Evolutionary conservation across 2,329 filamentous ascomycete genomes (phyloP), one percentile per base, ranked within the genome.

Genomic region (Trichoderma sp.): DNA sequence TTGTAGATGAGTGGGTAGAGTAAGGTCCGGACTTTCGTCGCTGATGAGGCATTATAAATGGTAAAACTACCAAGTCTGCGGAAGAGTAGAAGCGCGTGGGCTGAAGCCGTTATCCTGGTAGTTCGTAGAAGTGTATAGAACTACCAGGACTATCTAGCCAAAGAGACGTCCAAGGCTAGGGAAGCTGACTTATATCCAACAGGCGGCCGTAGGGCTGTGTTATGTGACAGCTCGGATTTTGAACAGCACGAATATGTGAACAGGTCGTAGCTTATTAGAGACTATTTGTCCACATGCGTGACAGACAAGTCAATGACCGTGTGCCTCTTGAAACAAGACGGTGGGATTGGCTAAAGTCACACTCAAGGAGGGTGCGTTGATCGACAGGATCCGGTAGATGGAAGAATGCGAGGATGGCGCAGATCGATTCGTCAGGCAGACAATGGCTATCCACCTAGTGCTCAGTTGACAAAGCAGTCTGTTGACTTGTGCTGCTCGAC

Each of bases 11-110:
- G 77, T 85, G 86, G 70, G 81, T 80, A 70, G 83, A 82, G 74
- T 78, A 80, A 78, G 86, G 84, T 71, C 86, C 86, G 57, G 87
- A 88, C 79, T 83, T 87, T 76, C 84, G 83, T 74, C 86, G 84
- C 70, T 82, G 83, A 77, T 88, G 86, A 78, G 87, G 85, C 86
- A 88, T 88, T 72, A 59, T 52, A 55, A 70, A 37, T 35, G 29
- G 35, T 29, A 27, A 40, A 31, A 43, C 29, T 49, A 27, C 40
- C 29, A 43, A 40, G 35, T 52, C 14, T 24, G 27, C 27, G 21
- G 21, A 7, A 24, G 60, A 19, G 60, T 33, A 43, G 29, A 49
- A 31, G 37, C 56, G 68, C 27, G 55, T 53, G 62, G 40, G 57
- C 14, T 37, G 37, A 57, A 43, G 47, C 52, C 59, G 49, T 58